Conservation (phyloP, 2,329 filamentous ascomycete genomes). For the Ophiostoma triangulosporum region DNA sequence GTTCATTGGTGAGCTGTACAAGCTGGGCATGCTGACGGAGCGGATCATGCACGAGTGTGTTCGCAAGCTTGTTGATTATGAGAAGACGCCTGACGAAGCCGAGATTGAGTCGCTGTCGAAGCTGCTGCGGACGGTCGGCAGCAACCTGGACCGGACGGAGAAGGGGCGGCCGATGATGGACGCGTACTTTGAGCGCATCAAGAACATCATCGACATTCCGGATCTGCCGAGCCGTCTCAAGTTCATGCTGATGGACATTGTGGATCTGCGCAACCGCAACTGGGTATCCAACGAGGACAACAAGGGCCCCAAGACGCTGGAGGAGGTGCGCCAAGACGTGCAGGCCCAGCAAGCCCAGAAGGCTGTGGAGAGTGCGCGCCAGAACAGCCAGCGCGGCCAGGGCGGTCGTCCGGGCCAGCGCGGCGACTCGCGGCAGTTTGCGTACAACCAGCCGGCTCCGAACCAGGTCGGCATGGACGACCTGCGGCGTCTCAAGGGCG, state of each 20-base stretch:
- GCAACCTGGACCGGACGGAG: constrained; percentile 68
- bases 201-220: constrained; percentile 64
- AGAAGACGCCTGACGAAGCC: constrained; percentile 83
- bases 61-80: constrained; percentile 89
- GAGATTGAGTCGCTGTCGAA: constrained; percentile 94
- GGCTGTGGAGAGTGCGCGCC: constrained; percentile 54
- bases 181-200: constrained; percentile 83
- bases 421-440: constrained; percentile 78
- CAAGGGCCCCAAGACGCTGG: constrained; percentile 94
- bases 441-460: constrained; percentile 59
- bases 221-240: constrained; percentile 74
- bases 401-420: constrained; percentile 53
- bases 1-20: constrained; percentile 98
- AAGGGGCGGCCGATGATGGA: constrained; percentile 82
- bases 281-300: constrained; percentile 82
- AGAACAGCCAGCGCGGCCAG: constrained; percentile 49
- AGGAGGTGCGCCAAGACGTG: constrained; percentile 73
- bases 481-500: constrained; percentile 65
- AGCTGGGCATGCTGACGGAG: constrained; percentile 95
- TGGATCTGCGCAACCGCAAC: constrained; percentile 63
- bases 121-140: constrained; percentile 81
- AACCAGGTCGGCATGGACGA: constrained; percentile 90
- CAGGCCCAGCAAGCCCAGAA: constrained; percentile 70
- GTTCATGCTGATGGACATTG: constrained; percentile 94
- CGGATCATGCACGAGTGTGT: constrained; percentile 99